Percentiles rank a stretch among this genome's conserved stretches.
Conservation (phyloP, 495 filamentous ascomycete genomes). For the Penicillium tannophilum region DNA sequence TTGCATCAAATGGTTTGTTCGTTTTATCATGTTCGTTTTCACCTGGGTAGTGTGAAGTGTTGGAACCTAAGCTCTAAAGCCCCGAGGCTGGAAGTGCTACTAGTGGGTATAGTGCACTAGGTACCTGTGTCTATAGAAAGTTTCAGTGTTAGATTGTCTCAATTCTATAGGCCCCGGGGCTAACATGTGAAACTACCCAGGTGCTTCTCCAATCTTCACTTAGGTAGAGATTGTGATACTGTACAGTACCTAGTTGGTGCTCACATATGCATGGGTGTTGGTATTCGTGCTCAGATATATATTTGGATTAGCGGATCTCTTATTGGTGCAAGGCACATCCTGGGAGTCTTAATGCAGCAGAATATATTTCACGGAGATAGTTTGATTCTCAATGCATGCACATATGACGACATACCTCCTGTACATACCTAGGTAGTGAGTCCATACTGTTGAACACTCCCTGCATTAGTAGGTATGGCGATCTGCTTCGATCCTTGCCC, state of each 20-base stretch:
- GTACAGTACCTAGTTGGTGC: too few species aligned
- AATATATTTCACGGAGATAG: background rate
- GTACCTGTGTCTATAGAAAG: too few species aligned
- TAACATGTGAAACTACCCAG: too few species aligned
- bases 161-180: too few species aligned
- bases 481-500: background rate
- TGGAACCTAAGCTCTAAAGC: too few species aligned
- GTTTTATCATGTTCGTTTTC: background rate
- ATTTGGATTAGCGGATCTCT: background rate
- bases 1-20: background rate
- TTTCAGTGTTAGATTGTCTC: too few species aligned
- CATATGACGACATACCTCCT: background rate
- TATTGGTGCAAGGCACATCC: background rate
- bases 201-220: too few species aligned
- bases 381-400: conserved; percentile 1
- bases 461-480: background rate
- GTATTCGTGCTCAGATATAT: background rate
- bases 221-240: too few species aligned
- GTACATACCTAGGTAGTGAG: background rate
- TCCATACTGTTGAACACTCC: background rate
- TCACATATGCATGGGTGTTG: background rate
- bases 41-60: too few species aligned
- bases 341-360: too few species aligned
- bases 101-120: too few species aligned
- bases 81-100: too few species aligned